These are phyloP conservation scores for Annulohypoxylon stygium DNA, from an alignment of 495 filamentous ascomycete genomes.

Conservation along the genomic window DNA sequence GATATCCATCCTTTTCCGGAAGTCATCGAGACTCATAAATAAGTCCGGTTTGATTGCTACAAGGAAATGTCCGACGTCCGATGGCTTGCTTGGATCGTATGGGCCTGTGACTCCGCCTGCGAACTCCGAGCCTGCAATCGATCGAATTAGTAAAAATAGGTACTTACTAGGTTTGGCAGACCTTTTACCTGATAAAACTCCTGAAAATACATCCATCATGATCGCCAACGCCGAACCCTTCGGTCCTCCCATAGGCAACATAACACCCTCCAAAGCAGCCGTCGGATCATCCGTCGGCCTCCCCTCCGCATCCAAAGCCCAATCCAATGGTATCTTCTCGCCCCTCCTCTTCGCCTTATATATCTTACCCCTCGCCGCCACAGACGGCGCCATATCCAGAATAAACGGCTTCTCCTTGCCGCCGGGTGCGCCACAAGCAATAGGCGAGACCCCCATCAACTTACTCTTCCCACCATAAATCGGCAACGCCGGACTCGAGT, in stretches of 20 bases:
- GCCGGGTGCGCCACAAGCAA: slow-evolving; percentile 80
- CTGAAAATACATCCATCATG: slow-evolving; percentile 90
- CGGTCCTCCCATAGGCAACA: slow-evolving; percentile 84
- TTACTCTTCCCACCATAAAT: slow-evolving; percentile 77
- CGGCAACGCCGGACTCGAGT: slow-evolving; percentile 79
- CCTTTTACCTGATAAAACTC: slow-evolving; percentile 78
- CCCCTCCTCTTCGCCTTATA: slow-evolving; percentile 78
- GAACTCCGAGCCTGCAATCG: slow-evolving; percentile 65
- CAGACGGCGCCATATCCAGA: slow-evolving; percentile 81
- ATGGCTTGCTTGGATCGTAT: slow-evolving; percentile 75
- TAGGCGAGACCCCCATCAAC: slow-evolving; percentile 80
- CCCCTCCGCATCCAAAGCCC: slow-evolving; percentile 80
- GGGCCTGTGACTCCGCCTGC: slow-evolving; percentile 78
- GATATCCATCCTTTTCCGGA: slow-evolving; percentile 76
- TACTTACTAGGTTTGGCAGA: too few species aligned
- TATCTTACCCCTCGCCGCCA: slow-evolving; percentile 81
- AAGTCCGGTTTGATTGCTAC: slow-evolving; percentile 82
- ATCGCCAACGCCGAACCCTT: slow-evolving; percentile 79
- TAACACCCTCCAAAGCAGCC: slow-evolving; percentile 74
- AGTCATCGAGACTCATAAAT: slow-evolving; percentile 77
- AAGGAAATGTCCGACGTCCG: slow-evolving; percentile 82
- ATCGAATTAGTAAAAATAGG: slow-evolving; percentile 4
- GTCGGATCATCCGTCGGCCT: slow-evolving; percentile 75
- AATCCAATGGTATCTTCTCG: slow-evolving; percentile 79
- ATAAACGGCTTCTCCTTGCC: slow-evolving; percentile 71